A percentile compares a stretch with the other conserved stretches of the same genome.
Evolutionary conservation across 208 protist species (phyloP).

Genomic region (Acanthamoeba castellanii): DNA sequence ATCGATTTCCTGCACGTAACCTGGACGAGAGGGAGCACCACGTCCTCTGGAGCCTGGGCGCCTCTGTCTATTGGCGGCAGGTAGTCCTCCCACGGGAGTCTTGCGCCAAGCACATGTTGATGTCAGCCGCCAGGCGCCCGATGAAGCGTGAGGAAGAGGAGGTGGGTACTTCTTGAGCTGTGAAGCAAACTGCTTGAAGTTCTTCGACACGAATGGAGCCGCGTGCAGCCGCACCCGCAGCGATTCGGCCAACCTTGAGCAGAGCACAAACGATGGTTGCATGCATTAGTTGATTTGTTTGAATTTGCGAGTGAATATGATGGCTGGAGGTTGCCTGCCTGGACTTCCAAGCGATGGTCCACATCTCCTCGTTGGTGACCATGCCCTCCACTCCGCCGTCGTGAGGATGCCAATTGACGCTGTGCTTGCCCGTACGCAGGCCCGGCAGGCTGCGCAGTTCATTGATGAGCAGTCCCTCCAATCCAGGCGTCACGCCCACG

Average conservation of each 20-base stretch:
- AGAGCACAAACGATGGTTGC: not conserved
- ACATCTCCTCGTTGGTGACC: constrained; percentile 49
- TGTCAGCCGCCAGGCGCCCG: too few species aligned
- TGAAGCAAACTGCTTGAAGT: constrained; percentile 50
- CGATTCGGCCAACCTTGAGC: constrained; percentile 17
- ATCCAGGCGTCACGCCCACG: constrained; percentile 43
- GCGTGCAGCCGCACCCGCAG: constrained; percentile 55
- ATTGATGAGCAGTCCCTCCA: constrained; percentile 13
- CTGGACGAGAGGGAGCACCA: constrained; percentile 29
- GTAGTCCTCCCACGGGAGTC: constrained; percentile 49
- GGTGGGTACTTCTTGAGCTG: constrained; percentile 32
- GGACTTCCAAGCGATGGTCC: constrained; percentile 56
- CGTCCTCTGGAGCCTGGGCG: not conserved
- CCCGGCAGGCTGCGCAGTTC: constrained; percentile 10
- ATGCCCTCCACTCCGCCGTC: constrained; percentile 62
- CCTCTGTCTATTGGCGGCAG: not conserved
- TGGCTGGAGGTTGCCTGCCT: not conserved
- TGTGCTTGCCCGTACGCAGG: constrained; percentile 9
- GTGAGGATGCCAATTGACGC: constrained; percentile 50
- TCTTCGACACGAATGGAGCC: constrained; percentile 37
- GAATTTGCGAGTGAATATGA: not conserved
- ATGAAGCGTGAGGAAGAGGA: not conserved
- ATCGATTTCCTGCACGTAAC: constrained; percentile 48
- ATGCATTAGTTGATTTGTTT: not conserved
- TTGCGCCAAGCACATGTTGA: not conserved